Evolutionary conservation across 1,139 yeast genomes (phyloP).

Genomic region (Pichia sp.): DNA sequence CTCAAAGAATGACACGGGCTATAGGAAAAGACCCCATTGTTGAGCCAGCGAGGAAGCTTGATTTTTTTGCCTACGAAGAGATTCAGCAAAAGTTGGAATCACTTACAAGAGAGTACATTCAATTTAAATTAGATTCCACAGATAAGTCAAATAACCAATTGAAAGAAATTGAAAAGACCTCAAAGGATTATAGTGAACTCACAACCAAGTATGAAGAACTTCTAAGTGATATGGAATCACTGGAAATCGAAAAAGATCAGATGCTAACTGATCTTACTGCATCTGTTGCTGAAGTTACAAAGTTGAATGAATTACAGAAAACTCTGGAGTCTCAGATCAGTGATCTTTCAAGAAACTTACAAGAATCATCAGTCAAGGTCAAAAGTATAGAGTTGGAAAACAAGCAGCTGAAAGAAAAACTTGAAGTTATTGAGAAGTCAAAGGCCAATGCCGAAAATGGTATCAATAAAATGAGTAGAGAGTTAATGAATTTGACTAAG

Average conservation of each 20-base stretch:
- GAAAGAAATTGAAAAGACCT: slow-evolving; percentile 27
- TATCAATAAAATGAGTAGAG: slow-evolving; percentile 85
- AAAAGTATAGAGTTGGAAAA: slow-evolving; percentile 35
- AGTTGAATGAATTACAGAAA: slow-evolving; percentile 16
- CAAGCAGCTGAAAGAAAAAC: slow-evolving; percentile 36
- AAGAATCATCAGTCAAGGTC: slow-evolving; percentile 33
- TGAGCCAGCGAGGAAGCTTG: slow-evolving; percentile 64
- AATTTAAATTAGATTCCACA: slow-evolving; percentile 34
- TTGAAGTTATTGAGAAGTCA: slow-evolving; percentile 40
- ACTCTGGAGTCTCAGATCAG: slow-evolving; percentile 25
- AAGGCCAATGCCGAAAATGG: slow-evolving; percentile 80
- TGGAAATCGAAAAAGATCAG: slow-evolving; percentile 18
- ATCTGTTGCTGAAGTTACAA: slow-evolving; percentile 21
- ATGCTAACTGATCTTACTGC: slow-evolving; percentile 19
- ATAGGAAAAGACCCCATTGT: slow-evolving; percentile 68
- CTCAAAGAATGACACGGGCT: slow-evolving; percentile 62
- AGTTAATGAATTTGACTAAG: slow-evolving; percentile 61
- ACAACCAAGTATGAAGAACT: slow-evolving; percentile 20
- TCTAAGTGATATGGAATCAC: slow-evolving; percentile 17
- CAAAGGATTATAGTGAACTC: slow-evolving; percentile 25
- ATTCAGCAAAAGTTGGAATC: slow-evolving; percentile 42
- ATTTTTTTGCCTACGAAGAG: slow-evolving; percentile 68
- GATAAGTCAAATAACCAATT: slow-evolving; percentile 20
- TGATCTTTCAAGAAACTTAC: slow-evolving; percentile 24
- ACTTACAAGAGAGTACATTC: slow-evolving; percentile 33